These are phyloP conservation scores for Russula sp. DNA, from an alignment of 768 basidiomycete species.

Conservation along the genomic window DNA sequence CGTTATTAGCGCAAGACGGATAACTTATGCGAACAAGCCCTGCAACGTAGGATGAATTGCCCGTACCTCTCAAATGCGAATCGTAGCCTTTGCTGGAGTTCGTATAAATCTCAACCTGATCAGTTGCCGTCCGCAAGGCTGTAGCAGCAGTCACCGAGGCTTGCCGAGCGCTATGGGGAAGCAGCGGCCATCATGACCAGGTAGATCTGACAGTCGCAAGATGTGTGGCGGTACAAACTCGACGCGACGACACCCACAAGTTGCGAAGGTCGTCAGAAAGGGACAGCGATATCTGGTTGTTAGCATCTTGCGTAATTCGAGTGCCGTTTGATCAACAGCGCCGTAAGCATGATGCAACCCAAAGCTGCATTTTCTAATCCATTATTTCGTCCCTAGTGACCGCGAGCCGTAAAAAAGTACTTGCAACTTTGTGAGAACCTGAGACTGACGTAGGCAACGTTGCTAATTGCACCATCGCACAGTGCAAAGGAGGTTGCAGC, in stretches of 20 bases:
- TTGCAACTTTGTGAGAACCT: neutral
- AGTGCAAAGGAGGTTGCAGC: neutral
- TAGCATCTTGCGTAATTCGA: neutral
- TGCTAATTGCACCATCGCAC: neutral
- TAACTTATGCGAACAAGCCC: neutral
- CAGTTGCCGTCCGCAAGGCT: neutral
- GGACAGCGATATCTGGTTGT: slow-evolving; percentile 1
- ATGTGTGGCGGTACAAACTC: too few relatives aligned
- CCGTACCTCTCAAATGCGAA: neutral
- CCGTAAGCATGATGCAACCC: neutral
- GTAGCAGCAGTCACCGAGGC: neutral
- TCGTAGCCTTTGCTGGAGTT: neutral
- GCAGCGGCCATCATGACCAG: neutral
- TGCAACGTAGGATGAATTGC: neutral
- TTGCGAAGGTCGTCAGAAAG: neutral
- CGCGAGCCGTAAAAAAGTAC: neutral
- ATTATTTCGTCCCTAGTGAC: neutral
- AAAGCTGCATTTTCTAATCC: neutral
- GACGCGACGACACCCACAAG: neutral
- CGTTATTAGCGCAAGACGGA: slow-evolving; percentile 1
- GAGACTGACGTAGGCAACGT: neutral
- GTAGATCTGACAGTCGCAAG: neutral
- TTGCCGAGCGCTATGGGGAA: neutral
- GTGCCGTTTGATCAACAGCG: slow-evolving; percentile 1
- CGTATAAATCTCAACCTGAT: neutral